A percentile compares a stretch with the other conserved stretches of the same genome.
phyloP scores from a whole-genome alignment of 768 basidiomycete genomes.

The Termitomyces eurrhizus region DNA sequence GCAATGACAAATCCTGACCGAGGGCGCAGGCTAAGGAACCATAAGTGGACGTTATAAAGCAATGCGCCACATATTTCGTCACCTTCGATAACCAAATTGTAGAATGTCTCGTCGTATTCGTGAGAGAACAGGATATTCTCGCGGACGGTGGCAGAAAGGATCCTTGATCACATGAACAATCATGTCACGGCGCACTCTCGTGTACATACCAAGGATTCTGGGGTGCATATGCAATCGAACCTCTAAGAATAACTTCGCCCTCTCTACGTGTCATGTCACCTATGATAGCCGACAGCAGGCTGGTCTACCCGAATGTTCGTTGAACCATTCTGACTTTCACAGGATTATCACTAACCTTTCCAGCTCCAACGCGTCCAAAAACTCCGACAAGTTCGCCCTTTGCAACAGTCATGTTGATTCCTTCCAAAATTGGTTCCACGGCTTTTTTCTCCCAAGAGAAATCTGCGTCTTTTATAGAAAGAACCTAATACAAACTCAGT shows the following conservation, averaged over 20 bases:
- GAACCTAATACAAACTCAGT: constrained; percentile 33
- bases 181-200: not conserved
- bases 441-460: constrained; percentile 73
- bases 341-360: constrained; percentile 54
- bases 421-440: constrained; percentile 63
- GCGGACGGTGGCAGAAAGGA: constrained; percentile 79
- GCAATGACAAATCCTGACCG: constrained; percentile 69
- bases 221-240: constrained; percentile 76
- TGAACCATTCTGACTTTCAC: not conserved
- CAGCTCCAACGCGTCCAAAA: constrained; percentile 86
- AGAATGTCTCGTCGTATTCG: constrained; percentile 81
- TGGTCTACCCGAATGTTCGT: constrained; percentile 43
- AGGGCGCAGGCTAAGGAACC: constrained; percentile 74
- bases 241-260: constrained; percentile 67
- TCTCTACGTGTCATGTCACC: constrained; percentile 82
- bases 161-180: constrained; percentile 37
- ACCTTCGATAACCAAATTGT: constrained; percentile 81
- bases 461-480: constrained; percentile 71
- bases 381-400: constrained; percentile 87
- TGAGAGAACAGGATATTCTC: constrained; percentile 94
- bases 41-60: not conserved
- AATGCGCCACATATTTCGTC: not conserved
- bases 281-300: constrained; percentile 73
- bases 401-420: constrained; percentile 66
- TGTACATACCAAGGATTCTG: constrained; percentile 78